Conservation (phyloP, 805 yeast species). For the Yarrowia sp. region DNA sequence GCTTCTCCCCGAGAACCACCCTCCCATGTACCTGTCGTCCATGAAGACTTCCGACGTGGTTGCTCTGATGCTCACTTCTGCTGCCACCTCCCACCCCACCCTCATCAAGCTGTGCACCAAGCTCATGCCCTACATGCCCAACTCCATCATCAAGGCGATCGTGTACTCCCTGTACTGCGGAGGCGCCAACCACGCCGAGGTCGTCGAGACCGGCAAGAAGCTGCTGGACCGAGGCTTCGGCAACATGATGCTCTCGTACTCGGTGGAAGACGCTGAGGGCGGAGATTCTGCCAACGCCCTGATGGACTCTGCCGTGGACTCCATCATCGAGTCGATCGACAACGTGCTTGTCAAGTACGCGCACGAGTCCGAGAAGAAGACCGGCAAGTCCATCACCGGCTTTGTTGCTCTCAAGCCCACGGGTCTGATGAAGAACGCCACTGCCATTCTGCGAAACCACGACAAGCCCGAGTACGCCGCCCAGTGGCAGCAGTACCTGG, state of each 20-base stretch:
- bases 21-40: slow-evolving; percentile 32
- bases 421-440: slow-evolving; percentile 81
- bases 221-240: slow-evolving; percentile 77
- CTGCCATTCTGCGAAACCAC: slow-evolving; percentile 70
- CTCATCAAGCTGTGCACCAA: slow-evolving; percentile 48
- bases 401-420: slow-evolving; percentile 94
- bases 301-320: slow-evolving; percentile 46
- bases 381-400: slow-evolving; percentile 64
- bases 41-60: slow-evolving; percentile 37
- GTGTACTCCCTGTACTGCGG: slow-evolving; percentile 90
- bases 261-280: slow-evolving; percentile 93
- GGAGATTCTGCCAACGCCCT: slow-evolving; percentile 50
- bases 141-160: slow-evolving; percentile 68
- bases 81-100: slow-evolving; percentile 49
- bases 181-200: slow-evolving; percentile 78
- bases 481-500: slow-evolving; percentile 65
- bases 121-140: slow-evolving; percentile 58
- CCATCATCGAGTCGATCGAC: slow-evolving; percentile 64
- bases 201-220: slow-evolving; percentile 70
- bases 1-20: slow-evolving; percentile 28
- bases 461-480: slow-evolving; percentile 58
- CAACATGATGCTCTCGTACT: slow-evolving; percentile 93
- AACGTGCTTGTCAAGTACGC: slow-evolving; percentile 70
- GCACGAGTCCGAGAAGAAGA: slow-evolving; percentile 47
- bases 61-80: slow-evolving; percentile 46